Base-by-base conservation (phyloP, 768 basidiomycete species). In the Sistotremastrum suecicum region DNA sequence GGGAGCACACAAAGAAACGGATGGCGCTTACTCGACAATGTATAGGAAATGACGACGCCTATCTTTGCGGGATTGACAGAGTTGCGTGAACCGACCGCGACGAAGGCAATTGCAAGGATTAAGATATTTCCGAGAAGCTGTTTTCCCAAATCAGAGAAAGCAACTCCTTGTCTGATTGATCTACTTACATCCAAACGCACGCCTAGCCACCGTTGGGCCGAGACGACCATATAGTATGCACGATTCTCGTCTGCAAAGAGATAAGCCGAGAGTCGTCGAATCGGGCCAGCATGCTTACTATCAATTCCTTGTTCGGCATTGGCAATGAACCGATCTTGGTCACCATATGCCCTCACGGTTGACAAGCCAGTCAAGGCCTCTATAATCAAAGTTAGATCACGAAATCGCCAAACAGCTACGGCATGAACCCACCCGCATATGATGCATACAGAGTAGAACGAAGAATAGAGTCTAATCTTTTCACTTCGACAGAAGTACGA, bases 91-190 rank as follows among this genome's bases (percentile, higher is more conserved):
- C 75, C 74, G 8, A 75, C 74, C 2, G 78, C 80, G 56, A 85
- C 83, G 9, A 86, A 58, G 2, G 66, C 76, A 39, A 88, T 82
- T 1, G 80, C 78, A 12, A 85, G 65, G 29, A 85, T 67, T 8
- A 86, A 60, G n/a, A 76, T 48, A 53, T 81, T 80, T 1, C 74
- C 78, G 29, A 81, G 72, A 29, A 82, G 60, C 20, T 20, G 20
- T 20, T 20, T 20, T 20, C 20, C 20, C 20, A 20, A 20, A 20
- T 20, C 20, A 20, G 20, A 20, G 20, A 20, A 20, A 20, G 20
- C 20, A 20, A 20, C 20, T 20, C 20, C 20, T 20, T 20, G 20
- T 20, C 20, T 20, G 20, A 20, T 20, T 20, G 20, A 20, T 20
- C 20, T 20, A 20, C 20, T 20, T 20, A 20, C 20, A 49, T 84